Base-by-base conservation (phyloP, 768 basidiomycete species). In the Thelephora aurantiotincta region DNA sequence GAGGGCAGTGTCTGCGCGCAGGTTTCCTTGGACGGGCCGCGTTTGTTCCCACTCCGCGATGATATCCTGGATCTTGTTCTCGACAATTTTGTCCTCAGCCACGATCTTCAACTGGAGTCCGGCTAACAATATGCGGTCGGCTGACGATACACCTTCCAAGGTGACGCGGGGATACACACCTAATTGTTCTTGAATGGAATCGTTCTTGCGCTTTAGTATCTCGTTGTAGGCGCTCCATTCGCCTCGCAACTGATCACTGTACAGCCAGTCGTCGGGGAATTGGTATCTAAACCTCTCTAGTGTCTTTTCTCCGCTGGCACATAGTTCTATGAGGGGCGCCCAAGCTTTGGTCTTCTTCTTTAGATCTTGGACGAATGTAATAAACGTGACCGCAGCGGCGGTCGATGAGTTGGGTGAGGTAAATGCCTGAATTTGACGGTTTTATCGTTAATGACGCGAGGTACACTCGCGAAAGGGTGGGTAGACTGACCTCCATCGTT, bases 181-280 rank as follows among this genome's bases (percentile, higher is more conserved):
- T 38, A 98, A 75, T 61, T 99, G 96, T 65, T 98, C 93, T 68
- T 97, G 91, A 57, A 99, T 99, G 22, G 90, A 88, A 60, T 92
- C 92, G 55, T 92, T 94, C 79, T 98, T 98, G 57, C 96, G 73
- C 71, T 91, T 91, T 62, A 99, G 69, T 49, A 98, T 97, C 66
- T 98, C 94, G 54, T 92, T 90, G 68, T 93, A 98, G 23, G 94
- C 92, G 59, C 87, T 87, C 96, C 96, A 99, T 68, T 99, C 96
- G 16, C 92, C 91, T 51, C 88, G 77, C 43, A 99, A 77, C 60
- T 97, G 96, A 62, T 99, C 96, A 55, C 90, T 91, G 63, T 98
- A 96, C 0, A 98, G 79, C 96, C 96, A 99, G 58, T 98, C 96
- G 41, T 86, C 80, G 2, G 90, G 84, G 58, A 99, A 99, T 57